Evolutionary conservation across 345 rosid species (phyloP), one percentile per base, ranked within the genome.

Genomic region (Citropsis articulata): DNA sequence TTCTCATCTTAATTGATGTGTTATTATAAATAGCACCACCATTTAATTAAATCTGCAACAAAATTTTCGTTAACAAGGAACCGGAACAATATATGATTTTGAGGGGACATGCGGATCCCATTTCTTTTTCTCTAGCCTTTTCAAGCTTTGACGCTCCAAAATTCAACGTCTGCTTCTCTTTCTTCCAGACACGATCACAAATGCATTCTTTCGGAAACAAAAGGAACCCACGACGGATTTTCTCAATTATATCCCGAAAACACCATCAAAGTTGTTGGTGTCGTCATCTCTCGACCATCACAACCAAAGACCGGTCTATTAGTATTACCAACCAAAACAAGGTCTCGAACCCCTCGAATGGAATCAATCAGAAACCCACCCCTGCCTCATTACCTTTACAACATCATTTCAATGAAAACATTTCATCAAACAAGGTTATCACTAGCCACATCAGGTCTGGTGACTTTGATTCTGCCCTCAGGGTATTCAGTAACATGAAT

Each of bases 401-500:
- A 65, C 70, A 50, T 30, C 45, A 36, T 48, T 71, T 9, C 45
- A 25, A 70, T 36, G 90, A 85, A 48, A 80, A 91, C 66, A 71
- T 85, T 50, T 68, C 78, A 61, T 88, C 88, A 7, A 94, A 93
- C 87, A 88, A 86, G 87, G 57, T 68, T 36, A 93, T 93, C 70
- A 71, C 91, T 2, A 60, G 79, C 72, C 81, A 66, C 77, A 81
- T 93, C 66, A 86, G 90, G 65, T 83, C 87, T 2, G 90, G 92
- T 42, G 94, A 95, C 74, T 6, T 92, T 3, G 88, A 84, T 69
- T 90, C 90, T 42, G 98, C 98, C 66, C 85, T 87, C 0, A 64
- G 67, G 60, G 83, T 93, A 27, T 95, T 93, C 86, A 73, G 81
- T 3, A 83, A 75, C 53, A 90, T 93, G 97, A 75, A 68, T 14